These are phyloP conservation scores for Kalanchoe fedtschenkoi DNA, from an alignment of 164 flowering plant genomes.

Conservation along the genomic window DNA sequence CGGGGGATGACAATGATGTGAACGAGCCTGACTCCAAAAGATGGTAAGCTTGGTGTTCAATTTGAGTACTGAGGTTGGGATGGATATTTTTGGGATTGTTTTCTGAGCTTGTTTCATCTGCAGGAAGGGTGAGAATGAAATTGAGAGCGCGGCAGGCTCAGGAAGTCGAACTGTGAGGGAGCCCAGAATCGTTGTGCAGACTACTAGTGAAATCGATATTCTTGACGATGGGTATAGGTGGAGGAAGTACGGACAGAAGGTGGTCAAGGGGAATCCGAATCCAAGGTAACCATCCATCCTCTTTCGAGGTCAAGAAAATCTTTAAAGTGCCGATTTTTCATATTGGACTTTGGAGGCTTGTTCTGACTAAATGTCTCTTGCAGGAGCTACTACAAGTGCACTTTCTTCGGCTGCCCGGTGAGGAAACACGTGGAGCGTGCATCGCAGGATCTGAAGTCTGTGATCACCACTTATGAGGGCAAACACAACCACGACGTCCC, in stretches of 20 bases:
- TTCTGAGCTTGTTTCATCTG: slow-evolving; percentile 2
- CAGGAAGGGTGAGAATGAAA: slow-evolving; percentile 7
- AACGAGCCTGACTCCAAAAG: slow-evolving; percentile 5
- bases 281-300: slow-evolving; percentile 1
- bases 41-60: slow-evolving; percentile 4
- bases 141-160: neutral
- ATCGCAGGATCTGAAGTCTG: slow-evolving; percentile 47
- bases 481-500: slow-evolving; percentile 75
- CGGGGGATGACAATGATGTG: slow-evolving; percentile 33
- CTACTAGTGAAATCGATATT: slow-evolving; percentile 8
- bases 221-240: slow-evolving; percentile 8
- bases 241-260: slow-evolving; percentile 10
- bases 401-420: slow-evolving; percentile 48
- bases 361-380: slow-evolving; percentile 2
- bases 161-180: slow-evolving; percentile 10
- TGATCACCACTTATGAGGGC: slow-evolving; percentile 67
- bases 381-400: slow-evolving; percentile 76
- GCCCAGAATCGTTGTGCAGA: slow-evolving; percentile 7
- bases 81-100: neutral
- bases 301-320: neutral
- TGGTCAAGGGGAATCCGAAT: slow-evolving; percentile 9
- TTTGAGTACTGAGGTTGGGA: neutral
- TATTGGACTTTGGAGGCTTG: no score
- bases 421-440: slow-evolving; percentile 72
- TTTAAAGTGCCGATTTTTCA: neutral